Conservation (phyloP, 306 rosid species). For the Medicago truncatula region DNA sequence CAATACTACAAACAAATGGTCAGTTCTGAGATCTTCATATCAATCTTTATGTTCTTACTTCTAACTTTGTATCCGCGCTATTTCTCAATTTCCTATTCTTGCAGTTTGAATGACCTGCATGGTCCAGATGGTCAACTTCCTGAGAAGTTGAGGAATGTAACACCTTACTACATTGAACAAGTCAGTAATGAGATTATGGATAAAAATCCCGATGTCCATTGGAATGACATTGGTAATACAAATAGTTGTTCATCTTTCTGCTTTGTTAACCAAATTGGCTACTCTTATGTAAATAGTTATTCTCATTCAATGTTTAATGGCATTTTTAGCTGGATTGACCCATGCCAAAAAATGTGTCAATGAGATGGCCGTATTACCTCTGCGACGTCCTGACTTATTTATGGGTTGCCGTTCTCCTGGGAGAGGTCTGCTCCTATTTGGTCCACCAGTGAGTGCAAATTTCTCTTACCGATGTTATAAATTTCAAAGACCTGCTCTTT, state of each 20-base stretch:
- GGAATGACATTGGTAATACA: constrained; percentile 79
- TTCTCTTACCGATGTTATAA: constrained; percentile 37
- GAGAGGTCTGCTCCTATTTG: constrained; percentile 93
- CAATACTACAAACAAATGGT: constrained; percentile 37
- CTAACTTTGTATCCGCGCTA: constrained; percentile 20
- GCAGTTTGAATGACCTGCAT: constrained; percentile 81
- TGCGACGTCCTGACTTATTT: constrained; percentile 87
- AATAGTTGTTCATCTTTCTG: constrained; percentile 40
- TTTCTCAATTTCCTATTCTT: constrained; percentile 40
- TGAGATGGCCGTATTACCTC: constrained; percentile 94
- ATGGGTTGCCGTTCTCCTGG: constrained; percentile 96
- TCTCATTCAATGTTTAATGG: constrained; percentile 28
- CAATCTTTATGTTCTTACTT: constrained; percentile 27
- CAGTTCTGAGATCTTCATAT: constrained; percentile 46
- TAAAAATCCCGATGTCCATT: constrained; percentile 88
- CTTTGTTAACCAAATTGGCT: neutral
- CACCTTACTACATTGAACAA: constrained; percentile 92
- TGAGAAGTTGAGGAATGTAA: constrained; percentile 91
- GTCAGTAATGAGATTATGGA: constrained; percentile 98
- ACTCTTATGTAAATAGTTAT: constrained; percentile 9
- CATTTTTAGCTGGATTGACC: constrained; percentile 75
- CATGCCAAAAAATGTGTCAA: constrained; percentile 87
- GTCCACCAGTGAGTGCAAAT: constrained; percentile 85
- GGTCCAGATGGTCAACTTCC: constrained; percentile 99
- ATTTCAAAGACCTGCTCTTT: constrained; percentile 28